Base-by-base conservation (phyloP, 2,329 filamentous ascomycete genomes). In the Esteya vermicola region DNA sequence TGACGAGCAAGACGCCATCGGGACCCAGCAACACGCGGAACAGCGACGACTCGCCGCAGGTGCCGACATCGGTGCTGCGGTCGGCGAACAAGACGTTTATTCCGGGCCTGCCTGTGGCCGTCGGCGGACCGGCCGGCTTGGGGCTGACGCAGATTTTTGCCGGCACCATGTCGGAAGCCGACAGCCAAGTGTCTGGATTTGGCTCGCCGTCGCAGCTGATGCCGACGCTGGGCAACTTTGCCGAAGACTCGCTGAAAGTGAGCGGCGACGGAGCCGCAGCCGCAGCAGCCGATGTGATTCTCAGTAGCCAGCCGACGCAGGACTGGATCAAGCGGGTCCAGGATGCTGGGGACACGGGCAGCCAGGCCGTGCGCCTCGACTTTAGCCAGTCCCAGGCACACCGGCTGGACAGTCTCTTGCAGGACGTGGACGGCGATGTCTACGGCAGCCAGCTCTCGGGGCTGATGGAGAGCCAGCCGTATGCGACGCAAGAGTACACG, bases 121-220 rank as follows among this genome's bases (percentile, higher is more conserved):
- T 52, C 9, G 60, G 60, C 19, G 71, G 67, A 0, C 67, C 74
- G 19, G 75, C 74, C 27, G 76, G 75, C 3, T 61, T 93, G 32
- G 82, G 85, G 9, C 67, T 94, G 33, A 93, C 85, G 0, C 88
- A 94, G 51, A 89, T 91, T 46, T 95, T 94, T 54, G 83, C 82
- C 6, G 85, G 85, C 12, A 94, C 86, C 1, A 81, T 95, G 75
- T 35, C 23, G 3, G 85, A 83, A n/a, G n/a, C n/a, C 36, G 76
- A 65, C 55, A 75, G 68, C 48, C 69, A 75, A 49, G 50, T 48
- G 40, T 50, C 49, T 8, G 40, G 33, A 1, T 22, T 40, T 19
- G 50, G 50, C 25, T 56, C 68, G 16, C 68, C 67, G 7, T 58
- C 64, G 23, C 57, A 61, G 36, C 57, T 65, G 43, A 71, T 76